phyloP scores from a whole-genome alignment of 2,329 filamentous ascomycete species.

The Albophoma yamanashiensis region DNA sequence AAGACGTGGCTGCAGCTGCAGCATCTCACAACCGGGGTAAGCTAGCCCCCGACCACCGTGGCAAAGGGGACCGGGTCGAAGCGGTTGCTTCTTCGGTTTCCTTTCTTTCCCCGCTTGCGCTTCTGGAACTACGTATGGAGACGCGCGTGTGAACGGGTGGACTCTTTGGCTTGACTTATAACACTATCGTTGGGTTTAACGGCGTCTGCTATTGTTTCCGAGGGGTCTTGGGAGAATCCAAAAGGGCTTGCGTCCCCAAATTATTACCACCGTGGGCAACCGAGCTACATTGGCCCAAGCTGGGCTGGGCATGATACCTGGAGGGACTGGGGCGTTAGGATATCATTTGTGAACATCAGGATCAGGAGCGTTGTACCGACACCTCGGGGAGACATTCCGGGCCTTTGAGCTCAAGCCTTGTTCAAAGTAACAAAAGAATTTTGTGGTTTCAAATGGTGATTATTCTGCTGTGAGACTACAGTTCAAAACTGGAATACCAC shows the following conservation, averaged over 20 bases:
- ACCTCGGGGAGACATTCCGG: background rate
- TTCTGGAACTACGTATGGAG: background rate
- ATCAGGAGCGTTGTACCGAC: background rate
- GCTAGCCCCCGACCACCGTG: background rate
- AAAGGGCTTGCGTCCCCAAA: background rate
- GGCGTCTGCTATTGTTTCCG: background rate
- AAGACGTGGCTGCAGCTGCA: slow-evolving; percentile 23
- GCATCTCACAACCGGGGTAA: slow-evolving; percentile 7
- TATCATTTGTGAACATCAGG: background rate
- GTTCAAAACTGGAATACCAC: background rate
- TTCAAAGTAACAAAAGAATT: background rate
- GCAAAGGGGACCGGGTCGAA: background rate
- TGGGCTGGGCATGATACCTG: background rate
- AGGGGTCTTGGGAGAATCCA: background rate
- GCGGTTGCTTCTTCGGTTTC: background rate
- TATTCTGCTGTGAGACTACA: background rate
- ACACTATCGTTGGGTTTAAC: background rate
- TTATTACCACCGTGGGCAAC: background rate
- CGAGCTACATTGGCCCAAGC: background rate
- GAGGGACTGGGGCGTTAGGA: background rate
- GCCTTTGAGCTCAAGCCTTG: background rate
- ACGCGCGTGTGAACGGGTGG: background rate
- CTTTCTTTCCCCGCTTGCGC: background rate
- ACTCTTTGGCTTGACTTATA: background rate
- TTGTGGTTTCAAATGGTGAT: background rate